phyloP scores from a whole-genome alignment of 208 protist species.

The Acanthamoeba lenticulata region DNA sequence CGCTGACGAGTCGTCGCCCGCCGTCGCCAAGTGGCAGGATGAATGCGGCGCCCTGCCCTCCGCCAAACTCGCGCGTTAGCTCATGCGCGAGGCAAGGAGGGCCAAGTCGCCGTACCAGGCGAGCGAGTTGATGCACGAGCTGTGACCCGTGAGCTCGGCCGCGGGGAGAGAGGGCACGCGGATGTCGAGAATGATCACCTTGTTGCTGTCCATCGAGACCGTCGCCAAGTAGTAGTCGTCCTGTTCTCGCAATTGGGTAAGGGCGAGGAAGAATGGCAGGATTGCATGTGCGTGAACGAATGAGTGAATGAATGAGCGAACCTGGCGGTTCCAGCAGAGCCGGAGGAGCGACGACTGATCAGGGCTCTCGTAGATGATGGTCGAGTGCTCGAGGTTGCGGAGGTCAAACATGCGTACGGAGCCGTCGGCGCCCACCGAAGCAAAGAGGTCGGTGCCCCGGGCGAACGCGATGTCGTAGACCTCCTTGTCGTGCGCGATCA shows the following conservation, averaged over 20 bases:
- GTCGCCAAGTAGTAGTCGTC: slow-evolving; percentile 97
- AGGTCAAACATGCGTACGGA: slow-evolving; percentile 98
- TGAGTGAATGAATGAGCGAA: not conserved
- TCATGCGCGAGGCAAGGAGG: slow-evolving; percentile 88
- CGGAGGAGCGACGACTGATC: slow-evolving; percentile 94
- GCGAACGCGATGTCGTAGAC: slow-evolving; percentile 99
- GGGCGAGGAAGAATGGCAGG: too few species aligned
- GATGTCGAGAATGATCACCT: slow-evolving; percentile 97
- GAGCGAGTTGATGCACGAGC: slow-evolving; percentile 94
- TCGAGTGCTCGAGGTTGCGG: slow-evolving; percentile 96
- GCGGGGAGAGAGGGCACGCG: slow-evolving; percentile 81
- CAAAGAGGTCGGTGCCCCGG: slow-evolving; percentile 93
- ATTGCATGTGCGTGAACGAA: too few species aligned
- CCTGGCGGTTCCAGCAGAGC: slow-evolving; percentile 96
- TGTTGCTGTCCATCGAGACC: slow-evolving; percentile 93
- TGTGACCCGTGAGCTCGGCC: slow-evolving; percentile 87
- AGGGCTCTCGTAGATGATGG: slow-evolving; percentile 97
- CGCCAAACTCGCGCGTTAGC: not conserved
- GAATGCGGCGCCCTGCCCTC: slow-evolving; percentile 77
- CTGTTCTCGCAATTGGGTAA: not conserved
- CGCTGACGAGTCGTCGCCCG: slow-evolving; percentile 95
- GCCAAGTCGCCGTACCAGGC: slow-evolving; percentile 93
- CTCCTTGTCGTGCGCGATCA: slow-evolving; percentile 99
- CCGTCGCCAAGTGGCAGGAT: slow-evolving; percentile 90
- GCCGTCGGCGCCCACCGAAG: slow-evolving; percentile 97